Evolutionary conservation across 1,284 basidiomycete genomes (phyloP).

Genomic region (Ustilago trichophora): DNA sequence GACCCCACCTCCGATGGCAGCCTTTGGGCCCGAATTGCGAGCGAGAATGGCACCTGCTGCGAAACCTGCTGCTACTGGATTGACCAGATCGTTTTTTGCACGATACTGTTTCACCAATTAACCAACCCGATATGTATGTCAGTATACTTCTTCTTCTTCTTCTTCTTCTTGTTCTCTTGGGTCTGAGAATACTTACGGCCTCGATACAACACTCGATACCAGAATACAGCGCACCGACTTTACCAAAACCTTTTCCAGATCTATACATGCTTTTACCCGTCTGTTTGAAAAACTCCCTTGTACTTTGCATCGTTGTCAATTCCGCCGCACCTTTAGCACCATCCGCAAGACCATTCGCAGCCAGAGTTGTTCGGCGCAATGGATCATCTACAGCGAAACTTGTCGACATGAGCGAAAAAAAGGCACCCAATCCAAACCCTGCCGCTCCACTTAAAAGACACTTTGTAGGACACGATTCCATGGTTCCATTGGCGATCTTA

Average conservation of each 20-base stretch:
- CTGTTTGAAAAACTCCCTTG: slow-evolving; percentile 86
- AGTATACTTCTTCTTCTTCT: too few relatives aligned
- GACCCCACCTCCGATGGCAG: slow-evolving; percentile 59
- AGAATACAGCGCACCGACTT: slow-evolving; percentile 91
- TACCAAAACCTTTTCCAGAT: slow-evolving; percentile 90
- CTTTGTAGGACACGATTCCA: slow-evolving; percentile 87
- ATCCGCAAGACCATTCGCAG: slow-evolving; percentile 26
- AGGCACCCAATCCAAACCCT: slow-evolving; percentile 91
- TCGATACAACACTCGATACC: slow-evolving; percentile 96
- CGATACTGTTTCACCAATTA: slow-evolving; percentile 52
- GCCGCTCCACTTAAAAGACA: slow-evolving; percentile 76
- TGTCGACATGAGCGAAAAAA: slow-evolving; percentile 94
- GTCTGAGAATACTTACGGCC: slow-evolving; percentile 73
- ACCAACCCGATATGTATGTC: too few relatives aligned
- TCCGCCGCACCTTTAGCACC: slow-evolving; percentile 14
- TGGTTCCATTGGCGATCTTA: slow-evolving; percentile 74
- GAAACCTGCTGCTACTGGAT: slow-evolving; percentile 60
- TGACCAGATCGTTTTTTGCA: slow-evolving; percentile 63
- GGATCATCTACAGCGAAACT: slow-evolving; percentile 97
- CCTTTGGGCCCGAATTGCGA: slow-evolving; percentile 59
- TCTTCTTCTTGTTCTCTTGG: neutral
- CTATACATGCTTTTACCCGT: slow-evolving; percentile 93
- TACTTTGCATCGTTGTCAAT: slow-evolving; percentile 73
- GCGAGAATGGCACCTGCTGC: slow-evolving; percentile 62
- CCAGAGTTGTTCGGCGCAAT: slow-evolving; percentile 51